Evolutionary conservation across 2,329 filamentous ascomycete genomes (phyloP), one percentile per base, ranked within the genome.

Genomic region (Furcasterigmium sp.): DNA sequence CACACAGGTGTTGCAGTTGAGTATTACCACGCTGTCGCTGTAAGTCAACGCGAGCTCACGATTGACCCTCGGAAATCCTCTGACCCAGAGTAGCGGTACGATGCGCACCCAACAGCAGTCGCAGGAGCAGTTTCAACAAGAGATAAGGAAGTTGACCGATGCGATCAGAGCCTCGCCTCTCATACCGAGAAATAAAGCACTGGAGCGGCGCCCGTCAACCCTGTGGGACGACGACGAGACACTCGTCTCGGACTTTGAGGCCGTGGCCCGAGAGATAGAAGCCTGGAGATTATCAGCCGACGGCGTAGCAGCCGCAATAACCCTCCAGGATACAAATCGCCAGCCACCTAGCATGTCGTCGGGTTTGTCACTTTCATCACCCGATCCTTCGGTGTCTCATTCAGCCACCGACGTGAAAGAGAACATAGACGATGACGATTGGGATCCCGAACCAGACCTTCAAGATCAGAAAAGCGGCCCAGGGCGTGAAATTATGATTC

Each of bases 261-360:
- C 42, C 3, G 39, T 58, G 3, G 46, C 50, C 13, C 48, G 48
- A 17, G 53, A 55, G 35, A 56, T 59, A 15, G 44, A 45, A 18
- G 48, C 51, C 14, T 59, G 57, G 57, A 46, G 46, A 8, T 48
- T 49, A 39, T 56, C 54, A n/a, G 57, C 53, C 21, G 50, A 57
- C 19, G 52, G 56, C 18, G 52, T 59, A 10, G 51, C 51, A 8
- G 48, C 53, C 2, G 55, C 48, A 18, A 47, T 57, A 5, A 55
- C 54, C 7, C 45, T 56, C 4, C 48, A 46, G 26, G 43, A 49
- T 13, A 30, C 40, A 14, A 38, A 45, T 7, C 37, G 23, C 17
- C 30, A 30, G 19, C 28, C 34, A 29, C 45, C 47, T 9, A 17
- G 42, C 2, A 8, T 42, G 15, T 43, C 47, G 3, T 41, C 47